Evolutionary conservation across 2,329 filamentous ascomycete species (phyloP), one percentile per base, ranked within the genome.

Genomic region (Ophiostoma pallidulum): DNA sequence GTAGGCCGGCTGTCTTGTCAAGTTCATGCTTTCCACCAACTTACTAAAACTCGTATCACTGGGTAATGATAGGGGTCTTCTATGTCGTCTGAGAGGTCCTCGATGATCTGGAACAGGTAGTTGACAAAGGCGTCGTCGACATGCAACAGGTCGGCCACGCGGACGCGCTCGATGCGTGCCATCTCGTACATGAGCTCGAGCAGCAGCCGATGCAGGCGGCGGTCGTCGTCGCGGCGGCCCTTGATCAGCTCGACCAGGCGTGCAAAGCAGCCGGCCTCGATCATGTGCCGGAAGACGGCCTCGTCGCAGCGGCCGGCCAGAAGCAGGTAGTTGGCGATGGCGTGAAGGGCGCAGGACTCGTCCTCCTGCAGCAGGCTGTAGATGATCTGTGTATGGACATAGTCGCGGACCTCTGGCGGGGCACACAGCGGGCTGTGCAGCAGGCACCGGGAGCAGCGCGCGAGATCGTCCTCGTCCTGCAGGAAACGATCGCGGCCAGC

Each of bases 11-110:
- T n/a, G n/a, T n/a, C n/a, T n/a, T n/a, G n/a, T n/a, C n/a, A n/a
- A n/a, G n/a, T n/a, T n/a, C n/a, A n/a, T n/a, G 24, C 24, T 10
- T 28, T 28, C 24, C n/a, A 5, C 8, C 4, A 26, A 36, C 82
- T 63, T 67, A 94, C 89, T 67, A 98, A 65, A 42, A 97, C 90
- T 54, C 90, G 80, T 60, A 98, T 96, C 39, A 96, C 84, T 6
- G 88, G 85, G 62, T 96, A 97, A 63, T 97, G 91, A 63, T 95
- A 98, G 1, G 91, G 91, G 63, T 97, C 92, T 56, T 88, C 79
- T 19, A 78, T 82, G 64, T 97, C 91, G 62, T 91, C 81, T 7
- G 88, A 92, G 5, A 91, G 73, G 53, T 86, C 77, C 66, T 97
- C 91, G 59, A 96, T 91, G 48, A 95, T 81, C 54, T 83, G 76